These are phyloP conservation scores for Schoenoplectus triqueter DNA, from an alignment of 202 grass and related monocot species.

Conservation along the genomic window DNA sequence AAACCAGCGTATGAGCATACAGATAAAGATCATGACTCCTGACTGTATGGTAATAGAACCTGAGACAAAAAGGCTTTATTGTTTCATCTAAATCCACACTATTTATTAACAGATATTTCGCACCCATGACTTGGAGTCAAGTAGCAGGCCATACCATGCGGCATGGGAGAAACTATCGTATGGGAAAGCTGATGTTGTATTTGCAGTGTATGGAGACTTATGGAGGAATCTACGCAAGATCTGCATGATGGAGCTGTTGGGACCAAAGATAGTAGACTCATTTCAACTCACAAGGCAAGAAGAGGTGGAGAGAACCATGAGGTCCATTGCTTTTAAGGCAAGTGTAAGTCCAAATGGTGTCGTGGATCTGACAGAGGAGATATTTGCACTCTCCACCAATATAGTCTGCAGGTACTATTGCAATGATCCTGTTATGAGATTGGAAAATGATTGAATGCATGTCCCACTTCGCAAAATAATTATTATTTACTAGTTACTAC, in stretches of 20 bases:
- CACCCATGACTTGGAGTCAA: conserved; percentile 41
- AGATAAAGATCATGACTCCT: neutral
- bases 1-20: neutral
- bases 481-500: neutral
- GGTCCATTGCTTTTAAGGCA: conserved; percentile 4
- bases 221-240: conserved; percentile 43
- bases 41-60: neutral
- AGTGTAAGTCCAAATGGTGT: neutral
- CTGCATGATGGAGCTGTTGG: conserved; percentile 38
- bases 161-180: conserved; percentile 15
- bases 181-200: conserved; percentile 40
- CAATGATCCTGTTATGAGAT: neutral
- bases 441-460: conserved; percentile 1
- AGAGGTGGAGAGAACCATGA: conserved; percentile 34
- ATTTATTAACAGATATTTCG: conserved; percentile 26
- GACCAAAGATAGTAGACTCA: conserved; percentile 26
- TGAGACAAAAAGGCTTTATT: neutral
- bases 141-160: neutral
- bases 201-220: conserved; percentile 34
- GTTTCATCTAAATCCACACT: neutral
- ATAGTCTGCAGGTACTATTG: conserved; percentile 33
- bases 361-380: conserved; percentile 17
- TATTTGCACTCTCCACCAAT: conserved; percentile 29
- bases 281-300: conserved; percentile 11
- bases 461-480: neutral